phyloP scores from a whole-genome alignment of 2,329 filamentous ascomycete species.

The Talaromyces sp. region DNA sequence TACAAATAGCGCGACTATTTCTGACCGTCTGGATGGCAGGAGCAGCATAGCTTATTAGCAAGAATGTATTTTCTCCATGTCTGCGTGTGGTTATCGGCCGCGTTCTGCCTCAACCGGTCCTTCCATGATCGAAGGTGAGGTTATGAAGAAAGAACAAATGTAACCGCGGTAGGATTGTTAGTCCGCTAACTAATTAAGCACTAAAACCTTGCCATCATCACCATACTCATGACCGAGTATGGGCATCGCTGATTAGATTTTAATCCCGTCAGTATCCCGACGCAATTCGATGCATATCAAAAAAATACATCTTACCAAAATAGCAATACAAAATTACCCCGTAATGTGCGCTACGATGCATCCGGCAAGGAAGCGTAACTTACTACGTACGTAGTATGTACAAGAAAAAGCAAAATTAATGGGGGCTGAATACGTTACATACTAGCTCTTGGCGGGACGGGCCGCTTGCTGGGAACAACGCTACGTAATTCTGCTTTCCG shows the following conservation, averaged over 20 bases:
- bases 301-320: background rate
- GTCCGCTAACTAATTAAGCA: background rate
- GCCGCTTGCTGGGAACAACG: conserved; percentile 17
- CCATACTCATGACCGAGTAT: background rate
- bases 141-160: background rate
- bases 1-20: background rate
- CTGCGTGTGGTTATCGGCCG: background rate
- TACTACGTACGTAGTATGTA: background rate
- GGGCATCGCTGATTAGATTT: background rate
- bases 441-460: conserved; percentile 13
- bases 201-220: background rate
- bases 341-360: background rate
- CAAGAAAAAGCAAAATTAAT: background rate
- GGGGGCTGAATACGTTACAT: background rate
- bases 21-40: background rate
- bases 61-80: background rate
- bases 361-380: background rate
- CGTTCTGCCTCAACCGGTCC: background rate
- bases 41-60: background rate
- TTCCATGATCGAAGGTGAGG: background rate
- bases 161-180: background rate
- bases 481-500: background rate
- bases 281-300: background rate
- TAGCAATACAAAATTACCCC: background rate
- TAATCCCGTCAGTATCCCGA: background rate